These are phyloP conservation scores for Crucibulum laeve DNA, from an alignment of 768 basidiomycete species.

Conservation along the genomic window DNA sequence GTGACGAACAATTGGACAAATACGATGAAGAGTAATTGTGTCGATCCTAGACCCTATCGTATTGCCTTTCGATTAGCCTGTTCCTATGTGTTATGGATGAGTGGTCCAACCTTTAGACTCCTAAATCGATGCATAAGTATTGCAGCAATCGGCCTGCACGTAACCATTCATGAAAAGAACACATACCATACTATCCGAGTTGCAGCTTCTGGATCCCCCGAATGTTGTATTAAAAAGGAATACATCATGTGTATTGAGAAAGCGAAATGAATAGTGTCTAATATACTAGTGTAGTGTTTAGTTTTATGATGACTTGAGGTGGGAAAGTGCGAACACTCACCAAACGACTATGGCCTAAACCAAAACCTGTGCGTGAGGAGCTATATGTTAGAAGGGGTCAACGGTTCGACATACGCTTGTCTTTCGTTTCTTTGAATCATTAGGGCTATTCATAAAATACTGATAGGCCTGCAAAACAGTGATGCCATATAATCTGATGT, in stretches of 20 bases:
- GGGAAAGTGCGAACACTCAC: conserved; percentile 8
- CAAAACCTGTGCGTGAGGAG: conserved; percentile 1
- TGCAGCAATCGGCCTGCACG: neutral
- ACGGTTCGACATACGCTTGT: conserved; percentile 14
- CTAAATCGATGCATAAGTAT: conserved; percentile 8
- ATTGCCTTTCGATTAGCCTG: neutral
- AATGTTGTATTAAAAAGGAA: conserved; percentile 15
- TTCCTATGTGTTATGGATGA: neutral
- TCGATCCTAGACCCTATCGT: conserved; percentile 16
- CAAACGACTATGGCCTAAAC: conserved; percentile 16
- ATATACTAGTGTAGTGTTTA: conserved; percentile 10
- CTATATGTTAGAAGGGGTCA: neutral
- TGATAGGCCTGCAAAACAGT: conserved; percentile 23
- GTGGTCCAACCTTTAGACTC: conserved; percentile 23
- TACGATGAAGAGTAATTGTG: conserved; percentile 21
- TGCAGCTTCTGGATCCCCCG: conserved; percentile 11
- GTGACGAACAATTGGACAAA: conserved; percentile 23
- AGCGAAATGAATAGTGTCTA: conserved; percentile 21
- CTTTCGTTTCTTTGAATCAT: conserved; percentile 13
- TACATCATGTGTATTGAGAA: conserved; percentile 24
- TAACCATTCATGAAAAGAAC: neutral
- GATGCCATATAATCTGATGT: conserved; percentile 23
- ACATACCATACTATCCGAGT: conserved; percentile 19
- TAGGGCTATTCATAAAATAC: conserved; percentile 17
- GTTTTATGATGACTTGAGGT: neutral